phyloP scores from a whole-genome alignment of 164 flowering plant genomes.

The Chimonanthus praecox region DNA sequence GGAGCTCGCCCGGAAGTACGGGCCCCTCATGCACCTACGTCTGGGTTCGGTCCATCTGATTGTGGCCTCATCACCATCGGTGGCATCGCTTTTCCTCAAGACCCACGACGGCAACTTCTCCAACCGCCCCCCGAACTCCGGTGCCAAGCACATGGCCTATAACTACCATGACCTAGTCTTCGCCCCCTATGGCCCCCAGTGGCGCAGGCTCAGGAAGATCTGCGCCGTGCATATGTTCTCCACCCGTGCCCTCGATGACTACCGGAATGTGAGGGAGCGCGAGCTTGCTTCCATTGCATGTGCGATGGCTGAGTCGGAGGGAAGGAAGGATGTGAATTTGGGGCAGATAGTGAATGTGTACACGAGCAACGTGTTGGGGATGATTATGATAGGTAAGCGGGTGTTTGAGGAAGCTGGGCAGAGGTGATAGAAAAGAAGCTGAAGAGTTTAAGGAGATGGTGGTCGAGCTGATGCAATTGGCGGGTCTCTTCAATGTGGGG shows the following conservation, averaged over 20 bases:
- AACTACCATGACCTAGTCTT: constrained; percentile 78
- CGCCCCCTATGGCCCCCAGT: constrained; percentile 73
- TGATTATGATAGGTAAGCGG: constrained; percentile 66
- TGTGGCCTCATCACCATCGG: constrained; percentile 67
- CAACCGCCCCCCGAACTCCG: constrained; percentile 64
- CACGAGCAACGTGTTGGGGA: constrained; percentile 65
- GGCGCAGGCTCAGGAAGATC: constrained; percentile 74
- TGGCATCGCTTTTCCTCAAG: constrained; percentile 63
- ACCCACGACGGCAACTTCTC: constrained; percentile 67
- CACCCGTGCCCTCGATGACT: constrained; percentile 57
- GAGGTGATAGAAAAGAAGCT: constrained; percentile 33
- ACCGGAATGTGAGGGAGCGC: constrained; percentile 6
- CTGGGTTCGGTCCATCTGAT: constrained; percentile 64
- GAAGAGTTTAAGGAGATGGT: constrained; percentile 85
- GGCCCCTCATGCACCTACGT: constrained; percentile 67
- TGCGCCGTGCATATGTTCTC: constrained; percentile 69
- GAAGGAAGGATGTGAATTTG: constrained; percentile 19
- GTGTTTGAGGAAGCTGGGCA: constrained; percentile 50
- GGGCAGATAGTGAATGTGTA: constrained; percentile 60
- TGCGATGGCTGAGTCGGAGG: constrained; percentile 11
- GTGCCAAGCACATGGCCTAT: constrained; percentile 65
- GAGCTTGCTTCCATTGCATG: no score
- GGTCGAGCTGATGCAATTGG: constrained; percentile 73
- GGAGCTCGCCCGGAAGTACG: constrained; percentile 45
- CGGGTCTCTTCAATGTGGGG: constrained; percentile 75